Evolutionary conservation across 176 grass and related monocot genomes (phyloP).

Genomic region (Avena sativa): DNA sequence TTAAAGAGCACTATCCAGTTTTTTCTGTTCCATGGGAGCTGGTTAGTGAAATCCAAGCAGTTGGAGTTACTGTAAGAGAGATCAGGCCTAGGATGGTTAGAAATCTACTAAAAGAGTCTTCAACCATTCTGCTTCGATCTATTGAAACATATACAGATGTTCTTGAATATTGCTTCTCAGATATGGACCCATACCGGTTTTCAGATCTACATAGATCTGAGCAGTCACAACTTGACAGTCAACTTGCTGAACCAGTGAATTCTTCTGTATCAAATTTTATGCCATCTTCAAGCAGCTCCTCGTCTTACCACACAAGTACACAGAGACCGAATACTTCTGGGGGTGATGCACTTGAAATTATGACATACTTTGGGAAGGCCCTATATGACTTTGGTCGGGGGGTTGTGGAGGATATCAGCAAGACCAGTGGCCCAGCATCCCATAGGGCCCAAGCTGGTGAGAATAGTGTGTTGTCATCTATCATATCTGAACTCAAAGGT

Average conservation of each 20-base stretch:
- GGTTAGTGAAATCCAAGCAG: constrained; percentile 89
- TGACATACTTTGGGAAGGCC: constrained; percentile 96
- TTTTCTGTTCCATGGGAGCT: constrained; percentile 98
- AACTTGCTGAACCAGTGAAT: constrained; percentile 47
- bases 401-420: constrained; percentile 94
- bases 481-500: constrained; percentile 78
- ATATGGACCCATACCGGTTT: constrained; percentile 74
- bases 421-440: constrained; percentile 52
- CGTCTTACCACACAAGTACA: constrained; percentile 45
- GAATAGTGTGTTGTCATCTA: constrained; percentile 65
- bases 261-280: constrained; percentile 37
- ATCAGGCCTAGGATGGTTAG: constrained; percentile 96
- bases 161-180: constrained; percentile 92
- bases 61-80: constrained; percentile 79
- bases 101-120: constrained; percentile 81
- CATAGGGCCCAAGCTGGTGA: constrained; percentile 63
- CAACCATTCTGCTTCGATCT: constrained; percentile 85
- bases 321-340: constrained; percentile 66
- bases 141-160: constrained; percentile 92
- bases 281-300: constrained; percentile 48
- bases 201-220: constrained; percentile 53
- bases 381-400: constrained; percentile 93
- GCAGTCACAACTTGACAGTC: constrained; percentile 44
- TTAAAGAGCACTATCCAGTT: constrained; percentile 98
- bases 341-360: constrained; percentile 91